A percentile compares a stretch with the other conserved stretches of the same genome.
Evolutionary conservation across 345 rosid species (phyloP).

Genomic region (Citrus hindsii): DNA sequence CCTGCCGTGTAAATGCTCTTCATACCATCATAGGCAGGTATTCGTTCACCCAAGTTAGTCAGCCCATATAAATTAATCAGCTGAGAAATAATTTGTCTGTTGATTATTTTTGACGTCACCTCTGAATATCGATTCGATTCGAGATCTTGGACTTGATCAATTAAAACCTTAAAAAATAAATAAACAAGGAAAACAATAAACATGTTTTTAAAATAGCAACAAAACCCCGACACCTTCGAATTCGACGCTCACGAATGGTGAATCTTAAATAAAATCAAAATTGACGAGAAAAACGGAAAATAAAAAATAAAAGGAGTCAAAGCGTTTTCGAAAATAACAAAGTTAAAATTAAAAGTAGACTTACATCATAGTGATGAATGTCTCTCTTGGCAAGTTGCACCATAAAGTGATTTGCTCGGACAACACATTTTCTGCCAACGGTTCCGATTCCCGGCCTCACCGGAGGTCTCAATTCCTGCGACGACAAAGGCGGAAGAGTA

Average conservation of each 20-base stretch:
- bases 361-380: conserved; percentile 65
- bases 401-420: conserved; percentile 70
- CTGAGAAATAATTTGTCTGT: conserved; percentile 31
- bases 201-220: too few relatives aligned
- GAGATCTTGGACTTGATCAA: conserved; percentile 22
- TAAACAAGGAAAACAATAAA: background rate
- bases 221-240: background rate
- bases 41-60: conserved; percentile 33
- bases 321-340: background rate
- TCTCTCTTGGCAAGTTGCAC: conserved; percentile 46
- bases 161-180: conserved; percentile 36
- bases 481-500: conserved; percentile 36
- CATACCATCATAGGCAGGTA: conserved; percentile 69
- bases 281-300: background rate
- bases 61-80: conserved; percentile 12
- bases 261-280: background rate
- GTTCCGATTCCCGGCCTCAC: conserved; percentile 51
- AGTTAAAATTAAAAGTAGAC: background rate
- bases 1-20: conserved; percentile 75
- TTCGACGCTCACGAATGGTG: background rate
- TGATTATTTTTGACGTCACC: conserved; percentile 36
- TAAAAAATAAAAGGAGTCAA: background rate
- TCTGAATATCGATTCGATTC: conserved; percentile 20
- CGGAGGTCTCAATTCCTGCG: conserved; percentile 27
- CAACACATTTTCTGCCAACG: conserved; percentile 28